Base-by-base conservation (phyloP, 2,329 filamentous ascomycete genomes). In the Meredithiella fracta region DNA sequence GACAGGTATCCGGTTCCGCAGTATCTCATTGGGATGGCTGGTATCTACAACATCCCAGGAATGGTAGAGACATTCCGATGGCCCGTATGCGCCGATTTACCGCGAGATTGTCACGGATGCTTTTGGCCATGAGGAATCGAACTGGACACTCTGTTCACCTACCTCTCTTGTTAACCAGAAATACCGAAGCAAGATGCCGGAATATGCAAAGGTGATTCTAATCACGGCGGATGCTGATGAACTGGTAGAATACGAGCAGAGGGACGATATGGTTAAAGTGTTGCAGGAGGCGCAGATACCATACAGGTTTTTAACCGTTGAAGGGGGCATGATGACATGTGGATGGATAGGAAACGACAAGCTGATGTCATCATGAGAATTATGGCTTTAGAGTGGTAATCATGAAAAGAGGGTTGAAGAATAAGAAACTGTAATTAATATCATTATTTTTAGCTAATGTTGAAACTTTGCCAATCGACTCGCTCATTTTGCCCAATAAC, bases 21-120 rank as follows among this genome's bases (percentile, higher is more conserved):
- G 3, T 69, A 67, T 0, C 62, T 79, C 2, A 59, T 78, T 0
- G 70, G 76, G 2, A 63, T 77, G 1, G 72, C 70, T 47, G 77
- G 77, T 0, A 70, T 80, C 4, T 79, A 79, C 61, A 69, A 75
- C 58, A 60, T 81, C 47, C 47, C 50, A 17, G 52, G 50, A 3
- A 55, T 61, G 31, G 50, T 59, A 7, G 22, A 44, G 4, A 68
- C 70, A 7, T 65, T 67, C 0, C 62, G 78, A 54, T 57, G 63
- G 3, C 1, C 37, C 47, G 11, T 66, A 69, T 4, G 53, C 54
- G 8, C 25, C 44, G 22, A 20, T 59, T 15, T 80, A 79, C 59
- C 59, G 60, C 7, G 66, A 68, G 1, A 72, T 80, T 50, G 63
- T 73, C 11, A 60, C 62, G 1, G 68, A 67, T 25, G 74, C 75